Evolutionary conservation across 345 rosid genomes (phyloP).

Genomic region (Atalantia buxifolia): DNA sequence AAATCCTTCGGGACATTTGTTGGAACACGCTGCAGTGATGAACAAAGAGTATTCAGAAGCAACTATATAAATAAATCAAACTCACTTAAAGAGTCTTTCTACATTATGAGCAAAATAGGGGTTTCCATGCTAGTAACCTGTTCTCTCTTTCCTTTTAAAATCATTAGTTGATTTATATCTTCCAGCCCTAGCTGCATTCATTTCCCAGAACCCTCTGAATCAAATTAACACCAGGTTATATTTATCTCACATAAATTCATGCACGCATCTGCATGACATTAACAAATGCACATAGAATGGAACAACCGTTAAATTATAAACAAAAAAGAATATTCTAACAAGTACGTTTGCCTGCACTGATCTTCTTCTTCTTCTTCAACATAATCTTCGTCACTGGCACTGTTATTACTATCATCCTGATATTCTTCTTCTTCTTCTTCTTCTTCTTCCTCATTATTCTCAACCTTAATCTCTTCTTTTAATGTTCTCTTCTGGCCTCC

Average conservation of each 20-base stretch:
- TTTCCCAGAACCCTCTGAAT: not conserved
- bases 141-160: not conserved
- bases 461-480: not conserved
- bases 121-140: not conserved
- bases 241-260: not conserved
- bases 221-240: not conserved
- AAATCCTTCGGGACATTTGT: not conserved
- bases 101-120: not conserved
- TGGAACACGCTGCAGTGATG: slow-evolving; percentile 2
- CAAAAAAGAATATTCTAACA: not conserved
- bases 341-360: not conserved
- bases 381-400: not conserved
- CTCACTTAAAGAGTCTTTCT: too few relatives aligned
- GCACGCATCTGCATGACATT: not conserved
- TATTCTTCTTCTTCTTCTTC: not conserved
- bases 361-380: not conserved
- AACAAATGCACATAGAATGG: not conserved
- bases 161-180: too few relatives aligned
- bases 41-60: not conserved
- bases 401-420: not conserved
- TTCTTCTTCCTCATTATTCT: not conserved
- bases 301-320: not conserved
- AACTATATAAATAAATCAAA: not conserved
- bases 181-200: not conserved
- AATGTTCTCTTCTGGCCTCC: not conserved